A percentile compares a stretch with the other conserved stretches of the same genome.
Evolutionary conservation across 1,284 basidiomycete species (phyloP).

Genomic region (Cronartium quercuum): DNA sequence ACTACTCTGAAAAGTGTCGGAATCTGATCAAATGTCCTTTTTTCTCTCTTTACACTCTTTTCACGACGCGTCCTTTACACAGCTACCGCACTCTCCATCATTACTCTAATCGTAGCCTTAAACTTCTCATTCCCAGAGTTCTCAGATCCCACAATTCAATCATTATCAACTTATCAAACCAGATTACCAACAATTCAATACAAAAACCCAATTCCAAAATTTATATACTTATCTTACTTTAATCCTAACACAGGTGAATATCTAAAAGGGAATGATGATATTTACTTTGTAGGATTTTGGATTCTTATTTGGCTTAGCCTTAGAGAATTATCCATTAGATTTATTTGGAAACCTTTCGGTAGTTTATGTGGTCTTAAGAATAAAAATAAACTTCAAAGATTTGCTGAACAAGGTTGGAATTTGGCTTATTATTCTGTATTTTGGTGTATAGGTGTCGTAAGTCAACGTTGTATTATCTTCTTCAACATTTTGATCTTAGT

Average conservation of each 20-base stretch:
- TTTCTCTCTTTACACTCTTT: not conserved
- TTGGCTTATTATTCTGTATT: conserved; percentile 14
- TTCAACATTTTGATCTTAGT: no score
- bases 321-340: conserved; percentile 16
- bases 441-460: conserved; percentile 31
- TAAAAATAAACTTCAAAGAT: conserved; percentile 17
- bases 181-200: conserved; percentile 11
- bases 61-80: not conserved
- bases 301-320: conserved; percentile 27
- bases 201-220: conserved; percentile 11
- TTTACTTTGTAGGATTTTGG: conserved; percentile 34
- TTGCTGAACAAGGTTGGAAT: conserved; percentile 38
- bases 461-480: not conserved
- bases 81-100: conserved; percentile 31
- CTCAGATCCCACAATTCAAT: not conserved
- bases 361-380: not conserved
- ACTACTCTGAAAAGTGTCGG: no score
- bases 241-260: conserved; percentile 22
- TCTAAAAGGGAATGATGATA: conserved; percentile 29
- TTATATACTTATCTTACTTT: conserved; percentile 32
- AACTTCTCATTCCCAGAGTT: conserved; percentile 13
- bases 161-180: conserved; percentile 3
- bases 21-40: not conserved
- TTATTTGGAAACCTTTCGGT: conserved; percentile 24
- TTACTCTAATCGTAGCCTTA: conserved; percentile 21